phyloP scores from a whole-genome alignment of 2,329 filamentous ascomycete genomes.

The Fusarium papillatum region DNA sequence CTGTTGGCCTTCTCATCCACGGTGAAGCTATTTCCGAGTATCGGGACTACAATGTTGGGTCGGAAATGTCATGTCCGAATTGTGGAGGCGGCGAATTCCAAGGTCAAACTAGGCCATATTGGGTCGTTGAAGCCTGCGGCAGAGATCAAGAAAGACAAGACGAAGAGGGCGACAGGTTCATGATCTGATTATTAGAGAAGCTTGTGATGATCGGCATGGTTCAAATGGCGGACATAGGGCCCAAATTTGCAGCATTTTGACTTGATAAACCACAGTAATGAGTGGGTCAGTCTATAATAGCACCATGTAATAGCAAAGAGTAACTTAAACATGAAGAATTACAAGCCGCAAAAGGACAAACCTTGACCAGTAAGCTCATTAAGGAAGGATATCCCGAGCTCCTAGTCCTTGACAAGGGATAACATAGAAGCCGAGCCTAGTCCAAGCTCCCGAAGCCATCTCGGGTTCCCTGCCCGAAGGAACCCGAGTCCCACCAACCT shows the following conservation, averaged over 20 bases:
- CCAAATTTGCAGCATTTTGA: background rate
- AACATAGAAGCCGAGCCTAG: background rate
- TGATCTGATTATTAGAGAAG: background rate
- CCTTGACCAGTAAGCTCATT: background rate
- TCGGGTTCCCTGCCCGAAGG: conserved; percentile 4
- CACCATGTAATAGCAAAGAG: background rate
- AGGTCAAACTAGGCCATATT: background rate
- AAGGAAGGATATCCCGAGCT: conserved; percentile 1
- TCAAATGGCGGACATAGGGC: background rate
- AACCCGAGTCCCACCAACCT: conserved; percentile 5
- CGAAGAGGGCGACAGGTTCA: background rate
- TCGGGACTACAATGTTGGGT: background rate
- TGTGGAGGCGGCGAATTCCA: background rate
- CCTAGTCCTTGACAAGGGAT: background rate
- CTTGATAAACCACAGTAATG: background rate
- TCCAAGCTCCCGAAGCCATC: conserved; percentile 2
- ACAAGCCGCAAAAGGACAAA: background rate
- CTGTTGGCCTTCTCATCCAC: background rate
- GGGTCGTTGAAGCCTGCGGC: background rate
- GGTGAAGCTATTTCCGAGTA: background rate
- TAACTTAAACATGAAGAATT: background rate
- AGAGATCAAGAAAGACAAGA: background rate
- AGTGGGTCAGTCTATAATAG: background rate
- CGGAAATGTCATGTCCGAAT: background rate
- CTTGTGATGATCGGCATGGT: background rate